Evolutionary conservation across 1,284 basidiomycete genomes (phyloP), one percentile per base, ranked within the genome.

Genomic region (Fomitopsis betulina): DNA sequence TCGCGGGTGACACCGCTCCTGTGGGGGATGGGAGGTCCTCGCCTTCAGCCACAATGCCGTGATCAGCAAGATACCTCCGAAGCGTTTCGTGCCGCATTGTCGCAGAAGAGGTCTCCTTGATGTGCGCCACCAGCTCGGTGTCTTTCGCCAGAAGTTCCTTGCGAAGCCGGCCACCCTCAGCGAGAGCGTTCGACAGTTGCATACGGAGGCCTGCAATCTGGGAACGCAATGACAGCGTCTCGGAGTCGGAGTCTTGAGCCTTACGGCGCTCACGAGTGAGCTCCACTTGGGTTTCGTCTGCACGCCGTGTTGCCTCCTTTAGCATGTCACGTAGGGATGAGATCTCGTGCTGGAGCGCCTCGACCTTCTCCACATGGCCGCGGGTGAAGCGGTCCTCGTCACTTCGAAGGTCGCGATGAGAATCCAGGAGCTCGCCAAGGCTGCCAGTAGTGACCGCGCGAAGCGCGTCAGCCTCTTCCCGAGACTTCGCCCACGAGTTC

Each of bases 381-480:
- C 88, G 84, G 19, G 80, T 70, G 19, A 84, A 65, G 42, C 91
- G 84, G 62, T 91, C 89, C 68, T 94, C 91, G 68, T 94, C 91
- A 13, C 86, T 82, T 68, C 82, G 84, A 55, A 93, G 78, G 65
- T 92, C 89, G 40, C 87, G 85, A 75, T 94, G 91, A 2, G 87
- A 85, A 68, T 93, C 91, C 53, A 97, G 77, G 13, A 98, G 76
- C 67, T 95, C 86, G 35, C 93, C 93, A 2, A 98, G 79, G 61
- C 87, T 83, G 43, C 89, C 87, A 0, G 91, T 93, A 2, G 93
- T 95, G 49, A 95, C 77, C 9, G 87, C 86, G 52, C 93, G 81
- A 71, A 94, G 85, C 2, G 87, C 85, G 69, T 94, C 92, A 5
- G 93, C 91, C 75, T 97, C 94, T 72, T 96, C 92, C 10, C 93